Base-by-base conservation (phyloP, 192 early-diverging fungal species). In the Coemansia umbellata region DNA sequence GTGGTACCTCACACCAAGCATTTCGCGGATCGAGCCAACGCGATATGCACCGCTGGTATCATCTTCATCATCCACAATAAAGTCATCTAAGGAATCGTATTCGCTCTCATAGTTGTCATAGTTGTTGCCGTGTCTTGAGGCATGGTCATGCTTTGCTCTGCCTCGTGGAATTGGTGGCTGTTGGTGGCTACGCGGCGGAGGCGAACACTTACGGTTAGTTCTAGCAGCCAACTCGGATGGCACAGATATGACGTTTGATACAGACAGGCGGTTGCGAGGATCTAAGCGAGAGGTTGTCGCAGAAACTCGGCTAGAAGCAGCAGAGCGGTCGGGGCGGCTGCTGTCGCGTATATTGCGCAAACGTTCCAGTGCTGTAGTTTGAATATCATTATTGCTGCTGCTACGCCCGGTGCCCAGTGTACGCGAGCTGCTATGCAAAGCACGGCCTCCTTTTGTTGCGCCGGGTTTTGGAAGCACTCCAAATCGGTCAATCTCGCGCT, bases 21-120 rank as follows among this genome's bases (percentile, higher is more conserved):
- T 70, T 51, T 57, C 55, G 33, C 67, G 57, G 19, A 77, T 71
- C 4, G 66, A 47, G 3, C 67, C 74, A 9, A 37, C 74, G 11
- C 74, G 58, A 26, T 77, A 77, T 10, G 35, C 15, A 26, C 23
- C 58, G 19, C 40, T 22, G 10, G 33, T 8, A 11, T 70, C 67
- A 3, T 69, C 73, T 5, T 77, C 74, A 23, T 77, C 74, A 11
- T 77, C 74, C 1, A 77, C 74, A 17, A 77, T 37, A 71, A 77
- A 77, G 47, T 77, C 74, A 24, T 77, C 74, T 63, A 77, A 18
- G 14, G 74, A 77, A 44, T 77, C 68, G 8, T 70, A 66, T 30
- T 66, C 74, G 55, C 63, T 67, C 31, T 61, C 61, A n/a, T 35
- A 9, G 33, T 35, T 35, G n/a, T 35, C 47, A 31, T 5, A 31